phyloP scores from a whole-genome alignment of 495 filamentous ascomycete species.

The Filosporella fistucella region DNA sequence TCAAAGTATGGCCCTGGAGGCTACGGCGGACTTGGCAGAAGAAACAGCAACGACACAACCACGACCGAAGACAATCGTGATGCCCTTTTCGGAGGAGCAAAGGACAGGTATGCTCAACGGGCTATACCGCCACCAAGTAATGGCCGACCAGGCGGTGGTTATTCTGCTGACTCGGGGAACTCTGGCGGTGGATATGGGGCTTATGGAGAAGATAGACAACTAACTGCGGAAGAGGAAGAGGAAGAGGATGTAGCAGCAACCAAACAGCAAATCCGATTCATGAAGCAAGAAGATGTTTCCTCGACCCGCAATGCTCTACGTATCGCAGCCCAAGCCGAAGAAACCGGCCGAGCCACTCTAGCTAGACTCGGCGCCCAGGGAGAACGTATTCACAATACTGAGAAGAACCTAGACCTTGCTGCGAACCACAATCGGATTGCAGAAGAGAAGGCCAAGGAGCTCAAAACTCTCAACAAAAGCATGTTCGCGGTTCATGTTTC shows the following conservation, averaged over 20 bases:
- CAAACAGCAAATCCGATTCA: constrained; percentile 69
- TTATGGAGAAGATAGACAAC: constrained; percentile 62
- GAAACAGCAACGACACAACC: constrained; percentile 48
- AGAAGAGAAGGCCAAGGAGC: constrained; percentile 67
- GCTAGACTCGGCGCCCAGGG: constrained; percentile 68
- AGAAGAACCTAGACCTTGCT: constrained; percentile 68
- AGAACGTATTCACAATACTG: constrained; percentile 74
- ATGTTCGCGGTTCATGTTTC: constrained; percentile 79
- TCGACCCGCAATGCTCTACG: constrained; percentile 66
- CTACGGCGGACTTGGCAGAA: constrained; percentile 65
- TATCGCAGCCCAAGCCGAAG: constrained; percentile 62
- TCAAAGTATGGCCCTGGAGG: constrained; percentile 52
- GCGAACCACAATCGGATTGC: constrained; percentile 64
- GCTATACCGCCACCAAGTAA: constrained; percentile 22
- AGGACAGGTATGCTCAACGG: constrained; percentile 45
- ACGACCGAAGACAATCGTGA: constrained; percentile 51
- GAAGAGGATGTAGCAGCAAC: constrained; percentile 63
- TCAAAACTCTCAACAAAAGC: constrained; percentile 71
- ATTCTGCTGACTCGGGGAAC: constrained; percentile 19
- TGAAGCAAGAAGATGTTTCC: constrained; percentile 70
- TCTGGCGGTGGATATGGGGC: constrained; percentile 48
- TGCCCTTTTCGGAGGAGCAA: constrained; percentile 61
- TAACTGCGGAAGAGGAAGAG: constrained; percentile 68
- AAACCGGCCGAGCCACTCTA: constrained; percentile 65
- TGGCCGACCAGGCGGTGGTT: constrained; percentile 18